Evolutionary conservation across 2,329 filamentous ascomycete species (phyloP).

Genomic region (Beauveria brongniartii): DNA sequence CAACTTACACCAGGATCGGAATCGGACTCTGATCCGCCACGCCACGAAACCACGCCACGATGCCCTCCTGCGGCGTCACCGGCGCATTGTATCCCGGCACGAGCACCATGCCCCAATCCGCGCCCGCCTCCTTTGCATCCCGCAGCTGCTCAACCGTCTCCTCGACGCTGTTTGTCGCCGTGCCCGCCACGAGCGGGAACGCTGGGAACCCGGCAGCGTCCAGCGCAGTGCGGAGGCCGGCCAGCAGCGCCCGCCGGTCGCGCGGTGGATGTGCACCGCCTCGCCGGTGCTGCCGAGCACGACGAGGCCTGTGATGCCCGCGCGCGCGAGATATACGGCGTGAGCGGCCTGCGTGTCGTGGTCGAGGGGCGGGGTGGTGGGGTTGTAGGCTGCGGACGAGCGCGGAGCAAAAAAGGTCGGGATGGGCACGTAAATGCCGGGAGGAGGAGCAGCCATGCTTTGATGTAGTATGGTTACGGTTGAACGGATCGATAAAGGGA

Average conservation of each 20-base stretch:
- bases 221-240: conserved; percentile 46
- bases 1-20: conserved; percentile 50
- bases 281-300: conserved; percentile 58
- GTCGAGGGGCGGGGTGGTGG: conserved; percentile 45
- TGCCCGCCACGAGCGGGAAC: conserved; percentile 55
- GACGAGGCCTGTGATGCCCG: conserved; percentile 53
- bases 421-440: conserved; percentile 51
- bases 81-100: conserved; percentile 53
- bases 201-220: conserved; percentile 46
- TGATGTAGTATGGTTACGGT: background rate
- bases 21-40: conserved; percentile 51
- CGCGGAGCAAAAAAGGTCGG: conserved; percentile 54
- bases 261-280: conserved; percentile 50
- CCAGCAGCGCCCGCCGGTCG: conserved; percentile 48
- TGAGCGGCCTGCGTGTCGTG: conserved; percentile 49
- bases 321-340: conserved; percentile 50
- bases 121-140: conserved; percentile 47
- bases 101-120: conserved; percentile 51
- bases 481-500: too few relatives aligned
- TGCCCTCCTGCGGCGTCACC: conserved; percentile 44
- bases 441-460: conserved; percentile 30
- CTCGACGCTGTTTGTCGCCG: conserved; percentile 52
- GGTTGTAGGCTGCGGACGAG: conserved; percentile 32
- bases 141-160: conserved; percentile 51
- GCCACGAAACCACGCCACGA: conserved; percentile 48